Percentiles rank a stretch among this genome's conserved stretches.
Evolutionary conservation across 176 grass and related monocot genomes (phyloP).

Genomic region (Aegilops speltoides): DNA sequence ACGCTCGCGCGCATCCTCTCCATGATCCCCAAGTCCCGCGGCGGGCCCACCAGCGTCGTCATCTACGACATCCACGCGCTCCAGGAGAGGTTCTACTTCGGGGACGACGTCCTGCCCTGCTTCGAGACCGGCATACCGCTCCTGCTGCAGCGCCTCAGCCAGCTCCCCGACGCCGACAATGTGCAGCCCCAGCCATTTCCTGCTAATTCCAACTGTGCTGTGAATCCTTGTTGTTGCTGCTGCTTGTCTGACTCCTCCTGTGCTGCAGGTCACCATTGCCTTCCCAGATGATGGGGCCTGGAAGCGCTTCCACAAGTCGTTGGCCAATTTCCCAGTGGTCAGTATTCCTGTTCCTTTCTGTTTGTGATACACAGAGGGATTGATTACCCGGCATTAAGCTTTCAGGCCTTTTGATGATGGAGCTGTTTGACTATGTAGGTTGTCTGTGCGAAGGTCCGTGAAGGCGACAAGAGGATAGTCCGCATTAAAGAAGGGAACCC

Average conservation of each 20-base stretch:
- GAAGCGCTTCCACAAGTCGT: constrained; percentile 91
- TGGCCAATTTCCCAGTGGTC: constrained; percentile 82
- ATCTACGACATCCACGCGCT: constrained; percentile 98
- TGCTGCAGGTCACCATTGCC: constrained; percentile 78
- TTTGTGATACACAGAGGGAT: not conserved
- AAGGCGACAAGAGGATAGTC: constrained; percentile 81
- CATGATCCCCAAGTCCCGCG: constrained; percentile 85
- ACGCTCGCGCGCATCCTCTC: constrained; percentile 89
- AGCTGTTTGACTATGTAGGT: constrained; percentile 46
- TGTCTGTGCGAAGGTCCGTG: constrained; percentile 81
- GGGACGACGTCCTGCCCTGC: constrained; percentile 73
- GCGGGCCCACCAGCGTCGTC: constrained; percentile 85
- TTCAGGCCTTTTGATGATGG: not conserved
- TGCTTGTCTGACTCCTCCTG: not conserved
- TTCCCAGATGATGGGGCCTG: constrained; percentile 98
- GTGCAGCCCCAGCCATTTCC: constrained; percentile 15
- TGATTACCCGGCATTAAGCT: not conserved
- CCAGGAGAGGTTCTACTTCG: constrained; percentile 83
- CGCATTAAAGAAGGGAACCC: constrained; percentile 80
- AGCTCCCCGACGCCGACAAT: constrained; percentile 69
- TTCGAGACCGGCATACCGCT: constrained; percentile 88
- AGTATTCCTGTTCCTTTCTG: not conserved
- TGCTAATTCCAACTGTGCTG: not conserved
- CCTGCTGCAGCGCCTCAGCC: constrained; percentile 64
- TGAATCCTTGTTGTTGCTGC: not conserved